Conservation (phyloP, 768 basidiomycete genomes). For the Lactifluus volemus region DNA sequence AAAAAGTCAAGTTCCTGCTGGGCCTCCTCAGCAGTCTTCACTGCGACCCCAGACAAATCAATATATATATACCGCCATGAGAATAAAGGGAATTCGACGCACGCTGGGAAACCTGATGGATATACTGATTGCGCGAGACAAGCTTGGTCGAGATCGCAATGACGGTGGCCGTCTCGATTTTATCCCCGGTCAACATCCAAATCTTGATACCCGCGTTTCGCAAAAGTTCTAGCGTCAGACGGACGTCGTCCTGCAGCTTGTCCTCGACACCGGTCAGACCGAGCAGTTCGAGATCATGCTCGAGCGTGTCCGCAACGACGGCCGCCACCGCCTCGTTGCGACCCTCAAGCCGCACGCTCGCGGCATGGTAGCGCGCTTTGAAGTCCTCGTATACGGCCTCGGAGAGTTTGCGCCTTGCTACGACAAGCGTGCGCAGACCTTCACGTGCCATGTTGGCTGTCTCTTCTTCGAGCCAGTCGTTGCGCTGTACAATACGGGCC, state of each 20-base stretch:
- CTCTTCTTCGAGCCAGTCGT: conserved; percentile 99
- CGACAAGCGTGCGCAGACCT: conserved; percentile 87
- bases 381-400: conserved; percentile 66
- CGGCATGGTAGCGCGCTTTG: conserved; percentile 60
- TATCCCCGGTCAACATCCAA: conserved; percentile 99
- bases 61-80: not conserved
- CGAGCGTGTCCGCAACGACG: conserved; percentile 70
- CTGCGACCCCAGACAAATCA: conserved; percentile 33
- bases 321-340: conserved; percentile 72
- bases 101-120: conserved; percentile 95
- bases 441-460: conserved; percentile 98
- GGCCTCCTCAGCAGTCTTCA: conserved; percentile 75
- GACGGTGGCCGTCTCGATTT: conserved; percentile 97
- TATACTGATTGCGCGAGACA: conserved; percentile 93
- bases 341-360: conserved; percentile 70
- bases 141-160: conserved; percentile 97
- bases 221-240: conserved; percentile 83
- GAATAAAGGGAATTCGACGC: conserved; percentile 19
- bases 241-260: conserved; percentile 96
- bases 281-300: conserved; percentile 83
- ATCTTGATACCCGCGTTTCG: conserved; percentile 97
- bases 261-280: conserved; percentile 99
- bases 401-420: conserved; percentile 73
- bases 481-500: conserved; percentile 87
- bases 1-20: conserved; percentile 88